Conservation (phyloP, 2,329 filamentous ascomycete genomes). For the Alternaria sp. region DNA sequence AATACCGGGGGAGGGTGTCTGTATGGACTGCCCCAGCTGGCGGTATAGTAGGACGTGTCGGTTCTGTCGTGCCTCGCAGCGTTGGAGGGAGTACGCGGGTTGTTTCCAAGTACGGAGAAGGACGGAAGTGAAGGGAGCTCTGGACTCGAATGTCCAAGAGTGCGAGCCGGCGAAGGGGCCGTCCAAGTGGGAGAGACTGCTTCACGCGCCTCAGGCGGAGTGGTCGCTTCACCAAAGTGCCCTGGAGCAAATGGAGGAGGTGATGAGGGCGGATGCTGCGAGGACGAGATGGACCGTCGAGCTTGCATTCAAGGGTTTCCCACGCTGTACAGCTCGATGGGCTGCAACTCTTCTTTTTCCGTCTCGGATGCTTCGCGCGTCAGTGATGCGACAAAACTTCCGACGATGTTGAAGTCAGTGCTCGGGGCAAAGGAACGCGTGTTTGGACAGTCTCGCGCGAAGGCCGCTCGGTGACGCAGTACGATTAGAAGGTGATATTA, state of each 20-base stretch:
- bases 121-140: conserved; percentile 51
- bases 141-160: conserved; percentile 52
- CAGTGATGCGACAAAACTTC: conserved; percentile 19
- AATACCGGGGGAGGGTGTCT: conserved; percentile 65
- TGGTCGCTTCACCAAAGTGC: conserved; percentile 33
- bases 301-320: conserved; percentile 51
- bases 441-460: conserved; percentile 24
- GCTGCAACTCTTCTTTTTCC: conserved; percentile 28
- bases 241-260: conserved; percentile 40
- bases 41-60: conserved; percentile 69
- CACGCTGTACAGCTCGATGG: conserved; percentile 19
- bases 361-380: conserved; percentile 31
- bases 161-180: conserved; percentile 51
- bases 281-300: conserved; percentile 46
- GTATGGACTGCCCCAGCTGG: conserved; percentile 93
- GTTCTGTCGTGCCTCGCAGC: conserved; percentile 47
- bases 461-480: conserved; percentile 34
- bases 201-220: conserved; percentile 32
- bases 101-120: conserved; percentile 42
- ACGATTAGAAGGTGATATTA: conserved; percentile 41
- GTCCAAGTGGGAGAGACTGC: conserved; percentile 49
- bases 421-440: conserved; percentile 18
- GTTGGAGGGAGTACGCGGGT: conserved; percentile 47
- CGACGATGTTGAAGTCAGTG: conserved; percentile 17
- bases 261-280: conserved; percentile 46